Conservation (phyloP, 495 filamentous ascomycete species). For the Podospora pseudocomata region DNA sequence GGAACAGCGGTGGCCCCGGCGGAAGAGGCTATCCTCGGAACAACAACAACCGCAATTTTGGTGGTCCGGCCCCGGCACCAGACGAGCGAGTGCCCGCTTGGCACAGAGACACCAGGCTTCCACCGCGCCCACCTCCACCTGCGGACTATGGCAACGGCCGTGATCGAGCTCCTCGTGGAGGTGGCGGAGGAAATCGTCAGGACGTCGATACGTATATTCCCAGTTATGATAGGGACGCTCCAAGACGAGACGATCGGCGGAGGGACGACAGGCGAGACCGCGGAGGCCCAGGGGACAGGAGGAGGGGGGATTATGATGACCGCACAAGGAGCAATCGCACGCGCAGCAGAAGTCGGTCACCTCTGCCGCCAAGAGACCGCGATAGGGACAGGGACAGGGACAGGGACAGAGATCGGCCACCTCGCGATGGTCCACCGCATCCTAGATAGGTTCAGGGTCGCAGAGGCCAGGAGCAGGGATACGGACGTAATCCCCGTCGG, state of each 20-base stretch:
- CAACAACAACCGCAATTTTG: conserved; percentile 23
- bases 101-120: conserved; percentile 41
- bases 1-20: conserved; percentile 40
- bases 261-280: conserved; percentile 36
- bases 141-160: conserved; percentile 34
- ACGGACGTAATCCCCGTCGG: neutral
- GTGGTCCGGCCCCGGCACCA: conserved; percentile 31
- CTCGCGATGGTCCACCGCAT: conserved; percentile 33
- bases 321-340: conserved; percentile 44
- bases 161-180: conserved; percentile 27
- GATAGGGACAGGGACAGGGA: conserved; percentile 30
- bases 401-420: conserved; percentile 38
- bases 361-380: conserved; percentile 19
- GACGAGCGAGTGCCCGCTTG: conserved; percentile 48
- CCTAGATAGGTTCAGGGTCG: conserved; percentile 33
- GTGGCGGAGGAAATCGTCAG: conserved; percentile 33
- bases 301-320: conserved; percentile 45
- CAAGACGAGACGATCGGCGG: conserved; percentile 45
- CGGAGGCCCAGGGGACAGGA: conserved; percentile 35
- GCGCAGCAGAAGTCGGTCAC: conserved; percentile 49
- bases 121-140: conserved; percentile 44
- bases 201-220: conserved; percentile 61
- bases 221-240: conserved; percentile 45
- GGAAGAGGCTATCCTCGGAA: conserved; percentile 33
- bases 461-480: neutral